phyloP scores from a whole-genome alignment of 495 filamentous ascomycete genomes.

The Penicillium taxi region DNA sequence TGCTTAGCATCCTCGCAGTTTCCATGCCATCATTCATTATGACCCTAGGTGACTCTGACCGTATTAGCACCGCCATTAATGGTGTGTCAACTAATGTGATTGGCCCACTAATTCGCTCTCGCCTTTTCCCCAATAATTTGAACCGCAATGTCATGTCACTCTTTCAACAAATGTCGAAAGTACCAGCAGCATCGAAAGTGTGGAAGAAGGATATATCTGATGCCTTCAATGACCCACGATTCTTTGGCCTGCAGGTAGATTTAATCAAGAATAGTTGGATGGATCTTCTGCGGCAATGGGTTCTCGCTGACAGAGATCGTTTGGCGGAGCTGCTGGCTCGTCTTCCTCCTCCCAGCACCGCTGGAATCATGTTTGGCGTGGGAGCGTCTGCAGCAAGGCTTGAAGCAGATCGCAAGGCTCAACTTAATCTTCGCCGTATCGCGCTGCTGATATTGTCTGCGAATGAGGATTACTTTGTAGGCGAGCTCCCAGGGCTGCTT shows the following conservation, averaged over 20 bases:
- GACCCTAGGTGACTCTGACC: conserved; percentile 78
- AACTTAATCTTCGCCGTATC: conserved; percentile 81
- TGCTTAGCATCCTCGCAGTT: conserved; percentile 67
- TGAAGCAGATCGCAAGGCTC: conserved; percentile 88
- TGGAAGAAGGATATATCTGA: conserved; percentile 93
- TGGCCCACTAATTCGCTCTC: conserved; percentile 73
- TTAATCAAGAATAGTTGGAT: conserved; percentile 72
- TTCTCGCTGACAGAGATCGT: conserved; percentile 76
- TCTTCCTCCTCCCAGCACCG: conserved; percentile 79
- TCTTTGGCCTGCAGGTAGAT: conserved; percentile 60
- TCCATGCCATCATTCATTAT: conserved; percentile 80
- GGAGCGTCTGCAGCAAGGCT: conserved; percentile 88
- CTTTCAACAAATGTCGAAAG: conserved; percentile 65
- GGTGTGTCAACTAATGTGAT: conserved; percentile 79
- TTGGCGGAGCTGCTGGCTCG: conserved; percentile 72
- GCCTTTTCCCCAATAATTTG: conserved; percentile 81
- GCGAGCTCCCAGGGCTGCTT: conserved; percentile 61
- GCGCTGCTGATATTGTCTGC: conserved; percentile 68
- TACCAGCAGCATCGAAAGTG: conserved; percentile 71
- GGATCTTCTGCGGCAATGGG: conserved; percentile 73
- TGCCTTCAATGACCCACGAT: conserved; percentile 81
- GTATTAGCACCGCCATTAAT: conserved; percentile 64
- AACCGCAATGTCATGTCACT: conserved; percentile 61
- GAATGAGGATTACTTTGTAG: conserved; percentile 66
- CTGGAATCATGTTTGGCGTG: conserved; percentile 95